A percentile compares a stretch with the other conserved stretches of the same genome.
Conservation (phyloP, 2,329 filamentous ascomycete genomes). For the Ophiostoma pallidulum region DNA sequence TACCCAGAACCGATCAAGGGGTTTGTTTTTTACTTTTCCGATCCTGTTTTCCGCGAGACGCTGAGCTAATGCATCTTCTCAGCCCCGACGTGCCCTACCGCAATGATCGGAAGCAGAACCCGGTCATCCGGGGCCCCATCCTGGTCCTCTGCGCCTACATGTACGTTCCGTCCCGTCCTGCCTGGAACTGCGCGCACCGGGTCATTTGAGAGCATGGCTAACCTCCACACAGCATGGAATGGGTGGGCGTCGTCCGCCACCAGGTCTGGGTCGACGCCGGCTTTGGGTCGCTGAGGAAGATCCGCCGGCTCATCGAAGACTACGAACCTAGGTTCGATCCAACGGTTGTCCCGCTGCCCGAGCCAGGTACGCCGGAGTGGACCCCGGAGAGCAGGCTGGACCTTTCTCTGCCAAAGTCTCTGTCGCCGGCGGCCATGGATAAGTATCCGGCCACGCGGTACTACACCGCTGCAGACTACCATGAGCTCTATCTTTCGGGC, state of each 20-base stretch:
- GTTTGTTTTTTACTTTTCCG: conserved; percentile 24
- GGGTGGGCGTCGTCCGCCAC: conserved; percentile 42
- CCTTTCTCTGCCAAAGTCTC: conserved; percentile 8
- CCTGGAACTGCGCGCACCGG: too few species aligned
- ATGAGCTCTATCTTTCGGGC: conserved; percentile 34
- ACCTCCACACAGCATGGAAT: conserved; percentile 37
- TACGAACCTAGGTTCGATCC: conserved; percentile 40
- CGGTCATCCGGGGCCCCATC: conserved; percentile 45
- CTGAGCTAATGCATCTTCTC: neutral
- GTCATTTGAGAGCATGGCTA: neutral
- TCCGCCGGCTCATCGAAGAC: conserved; percentile 41
- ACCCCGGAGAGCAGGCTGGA: conserved; percentile 18
- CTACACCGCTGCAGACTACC: conserved; percentile 41
- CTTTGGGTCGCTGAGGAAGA: conserved; percentile 47
- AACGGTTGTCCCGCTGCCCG: conserved; percentile 31
- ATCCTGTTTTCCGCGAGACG: neutral
- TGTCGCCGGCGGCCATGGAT: conserved; percentile 16
- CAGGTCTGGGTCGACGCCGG: conserved; percentile 55
- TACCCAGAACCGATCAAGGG: conserved; percentile 28
- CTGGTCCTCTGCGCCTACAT: conserved; percentile 44
- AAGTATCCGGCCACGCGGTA: conserved; percentile 26
- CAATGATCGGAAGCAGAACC: conserved; percentile 42
- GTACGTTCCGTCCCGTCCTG: conserved; percentile 33
- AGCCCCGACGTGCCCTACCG: conserved; percentile 34
- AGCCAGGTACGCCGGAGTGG: conserved; percentile 32